These are phyloP conservation scores for Pseudopithomyces chartarum DNA, from an alignment of 2,329 filamentous ascomycete species.

Conservation along the genomic window DNA sequence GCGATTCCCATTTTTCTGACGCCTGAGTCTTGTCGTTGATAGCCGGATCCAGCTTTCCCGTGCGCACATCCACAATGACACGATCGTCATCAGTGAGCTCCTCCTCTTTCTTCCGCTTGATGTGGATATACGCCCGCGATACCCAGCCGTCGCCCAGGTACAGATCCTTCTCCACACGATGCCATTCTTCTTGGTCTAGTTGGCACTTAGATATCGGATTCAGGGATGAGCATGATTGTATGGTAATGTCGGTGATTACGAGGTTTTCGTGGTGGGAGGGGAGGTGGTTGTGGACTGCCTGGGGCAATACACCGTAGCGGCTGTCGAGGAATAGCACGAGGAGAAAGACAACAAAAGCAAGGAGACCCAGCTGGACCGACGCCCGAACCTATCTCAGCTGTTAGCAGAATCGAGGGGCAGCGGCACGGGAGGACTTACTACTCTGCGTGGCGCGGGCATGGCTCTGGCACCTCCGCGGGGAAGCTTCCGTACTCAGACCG, in stretches of 20 bases:
- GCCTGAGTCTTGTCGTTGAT: conserved; percentile 60
- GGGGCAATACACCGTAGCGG: conserved; percentile 84
- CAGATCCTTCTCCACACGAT: conserved; percentile 86
- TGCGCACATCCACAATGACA: conserved; percentile 78
- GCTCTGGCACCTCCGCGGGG: conserved; percentile 16
- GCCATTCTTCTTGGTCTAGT: conserved; percentile 75
- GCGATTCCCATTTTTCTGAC: conserved; percentile 74
- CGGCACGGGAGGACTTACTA: conserved; percentile 31
- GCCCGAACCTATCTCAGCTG: conserved; percentile 56
- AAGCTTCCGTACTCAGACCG: background rate
- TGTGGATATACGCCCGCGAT: conserved; percentile 77
- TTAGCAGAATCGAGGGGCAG: conserved; percentile 17
- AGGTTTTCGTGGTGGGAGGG: conserved; percentile 80
- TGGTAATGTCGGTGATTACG: conserved; percentile 83
- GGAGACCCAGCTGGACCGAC: conserved; percentile 73
- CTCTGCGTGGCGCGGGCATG: conserved; percentile 50
- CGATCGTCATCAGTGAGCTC: conserved; percentile 75
- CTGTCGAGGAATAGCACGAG: conserved; percentile 83
- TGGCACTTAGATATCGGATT: conserved; percentile 78
- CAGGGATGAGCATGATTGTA: conserved; percentile 75
- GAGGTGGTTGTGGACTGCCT: conserved; percentile 83
- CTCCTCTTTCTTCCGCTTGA: conserved; percentile 84
- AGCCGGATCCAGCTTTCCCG: conserved; percentile 73
- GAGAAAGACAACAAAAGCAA: conserved; percentile 67
- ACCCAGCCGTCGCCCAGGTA: conserved; percentile 77